Base-by-base conservation (phyloP, 2,329 filamentous ascomycete species). In the Aspergillus arachidicola region DNA sequence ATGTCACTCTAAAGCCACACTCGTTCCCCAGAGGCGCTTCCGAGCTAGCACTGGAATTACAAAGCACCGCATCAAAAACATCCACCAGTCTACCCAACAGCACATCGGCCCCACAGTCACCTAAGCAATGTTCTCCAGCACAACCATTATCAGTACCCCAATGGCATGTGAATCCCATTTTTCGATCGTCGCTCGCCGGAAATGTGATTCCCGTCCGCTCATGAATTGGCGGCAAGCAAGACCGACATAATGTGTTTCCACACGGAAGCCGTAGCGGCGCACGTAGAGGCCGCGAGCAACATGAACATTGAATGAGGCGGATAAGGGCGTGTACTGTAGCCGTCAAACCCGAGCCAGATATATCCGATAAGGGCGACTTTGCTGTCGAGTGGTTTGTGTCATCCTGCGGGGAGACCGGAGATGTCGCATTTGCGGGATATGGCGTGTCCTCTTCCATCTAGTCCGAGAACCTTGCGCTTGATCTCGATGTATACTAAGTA, bases 251-350 rank as follows among this genome's bases (percentile, higher is more conserved):
- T 12, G 89, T 89, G 72, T 90, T 87, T 32, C 93, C 93, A 75
- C 94, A 97, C 6, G 93, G 93, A 5, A 97, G 81, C 0, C 91
- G 91, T 61, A 93, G 84, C 6, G 93, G 91, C 10, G 87, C 83
- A 53, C 79, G 82, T 34, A 95, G 81, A 1, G 90, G 89, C 50
- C 81, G 82, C 4, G 89, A 91, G 76, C 94, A 97, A 66, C 85
- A 80, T 12, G 85, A 85, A 75, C 94, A 97, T 78, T 96, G 92
- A 59, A 95, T 84, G 46, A 95, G 81, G 50, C 89, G 89, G 65
- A 96, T 83, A 60, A 93, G 82, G 62, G 86, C 81, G 67, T 91
- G 84, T 21, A 87, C 62, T 6, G 57, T 45, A 28, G 41, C 50
- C 16, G 34, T 16, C 19, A 34, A 46, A 11, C 28, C 57, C 19